Percentiles rank a stretch among this genome's conserved stretches.
Evolutionary conservation across 2,329 filamentous ascomycete genomes (phyloP).

Genomic region (Paraconiothyrium sp.): DNA sequence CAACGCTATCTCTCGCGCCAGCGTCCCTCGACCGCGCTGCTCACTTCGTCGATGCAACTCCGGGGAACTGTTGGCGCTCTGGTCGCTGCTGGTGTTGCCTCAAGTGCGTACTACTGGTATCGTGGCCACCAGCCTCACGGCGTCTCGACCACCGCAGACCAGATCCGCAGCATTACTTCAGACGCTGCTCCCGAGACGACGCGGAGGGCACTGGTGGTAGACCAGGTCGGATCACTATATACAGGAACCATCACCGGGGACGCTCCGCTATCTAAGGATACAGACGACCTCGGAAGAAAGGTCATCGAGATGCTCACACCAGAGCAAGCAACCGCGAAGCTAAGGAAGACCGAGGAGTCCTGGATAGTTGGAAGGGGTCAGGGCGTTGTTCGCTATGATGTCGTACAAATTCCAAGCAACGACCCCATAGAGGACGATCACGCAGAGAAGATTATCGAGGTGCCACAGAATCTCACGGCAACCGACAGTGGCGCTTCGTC

Average conservation of each 20-base stretch:
- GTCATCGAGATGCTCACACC: constrained; percentile 96
- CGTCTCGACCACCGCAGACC: constrained; percentile 34
- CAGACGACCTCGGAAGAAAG: constrained; percentile 82
- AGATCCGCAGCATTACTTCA: constrained; percentile 47
- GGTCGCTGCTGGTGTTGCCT: constrained; percentile 74
- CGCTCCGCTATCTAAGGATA: constrained; percentile 86
- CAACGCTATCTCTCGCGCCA: constrained; percentile 55
- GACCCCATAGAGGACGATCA: constrained; percentile 99
- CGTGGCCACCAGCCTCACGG: constrained; percentile 51
- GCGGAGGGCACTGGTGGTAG: constrained; percentile 79
- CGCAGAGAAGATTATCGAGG: constrained; percentile 95
- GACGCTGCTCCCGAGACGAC: constrained; percentile 59
- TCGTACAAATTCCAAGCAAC: constrained; percentile 94
- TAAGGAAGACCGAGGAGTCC: constrained; percentile 89
- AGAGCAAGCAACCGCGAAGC: constrained; percentile 89
- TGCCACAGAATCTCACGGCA: constrained; percentile 70
- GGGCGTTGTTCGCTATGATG: constrained; percentile 92
- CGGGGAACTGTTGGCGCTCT: constrained; percentile 73
- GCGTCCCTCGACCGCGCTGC: constrained; percentile 55
- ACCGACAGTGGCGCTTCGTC: constrained; percentile 64
- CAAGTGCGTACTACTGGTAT: constrained; percentile 80
- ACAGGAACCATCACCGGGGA: constrained; percentile 87
- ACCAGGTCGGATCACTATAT: constrained; percentile 83
- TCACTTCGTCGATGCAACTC: constrained; percentile 78
- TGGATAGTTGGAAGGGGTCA: constrained; percentile 88